Evolutionary conservation across 805 yeast genomes (phyloP), one percentile per base, ranked within the genome.

Genomic region (Spathaspora arborariae): DNA sequence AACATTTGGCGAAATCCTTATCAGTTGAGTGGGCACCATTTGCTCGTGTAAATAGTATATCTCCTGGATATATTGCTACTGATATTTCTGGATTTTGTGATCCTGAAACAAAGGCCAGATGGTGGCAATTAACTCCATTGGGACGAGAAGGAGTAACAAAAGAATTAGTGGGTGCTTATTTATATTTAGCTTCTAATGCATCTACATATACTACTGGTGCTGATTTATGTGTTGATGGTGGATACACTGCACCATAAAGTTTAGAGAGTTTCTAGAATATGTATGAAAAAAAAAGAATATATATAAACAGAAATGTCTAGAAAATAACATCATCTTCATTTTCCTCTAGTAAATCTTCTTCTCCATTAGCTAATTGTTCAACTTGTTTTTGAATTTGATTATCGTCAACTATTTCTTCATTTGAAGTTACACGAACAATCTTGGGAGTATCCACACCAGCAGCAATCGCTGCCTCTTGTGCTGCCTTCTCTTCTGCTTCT

Each of bases 21-120:
- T 75, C 76, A 6, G 69, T 72, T 20, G 77, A 72, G 56, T 72
- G 77, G 77, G 74, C 68, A 39, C 69, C 82, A 1, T 72, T 73
- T 49, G 74, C 68, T 27, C 59, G 76, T 54, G 74, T 70, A 44
- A 72, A 72, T 59, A 57, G 74, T 26, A 51, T 72, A 35, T 67
- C 74, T 16, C 77, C 77, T 11, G 77, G 77, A 26, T 72, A 72
- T 58, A 67, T 72, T 42, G 50, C 46, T 22, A 72, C 77, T 10
- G 75, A 70, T 20, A 67, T 72, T 42, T 57, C 70, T 7, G 67
- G 64, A 43, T 72, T 72, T 48, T 71, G 59, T 18, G 58, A 59
- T 20, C 56, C 56, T 2, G 66, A 63, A 9, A 51, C 62, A 46
- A 71, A 67, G 60, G 50, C 52, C 33, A 59, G 53, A 40, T 72